A percentile compares a stretch with the other conserved stretches of the same genome.
phyloP scores from a whole-genome alignment of 2,329 filamentous ascomycete genomes.

The Aspergillus sp. region DNA sequence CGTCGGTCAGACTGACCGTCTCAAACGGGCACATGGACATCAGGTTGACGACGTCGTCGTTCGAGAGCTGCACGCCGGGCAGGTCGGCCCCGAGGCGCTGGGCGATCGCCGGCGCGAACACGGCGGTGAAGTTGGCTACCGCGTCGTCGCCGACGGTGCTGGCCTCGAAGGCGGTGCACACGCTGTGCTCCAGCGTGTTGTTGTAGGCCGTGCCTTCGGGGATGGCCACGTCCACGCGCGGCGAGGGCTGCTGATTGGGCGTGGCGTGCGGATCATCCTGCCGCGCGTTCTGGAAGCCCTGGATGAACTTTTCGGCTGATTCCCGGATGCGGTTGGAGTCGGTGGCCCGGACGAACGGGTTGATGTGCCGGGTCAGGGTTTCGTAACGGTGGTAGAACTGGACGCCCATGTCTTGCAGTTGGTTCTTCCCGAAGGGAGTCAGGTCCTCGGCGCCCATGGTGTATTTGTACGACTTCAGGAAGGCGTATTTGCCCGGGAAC shows the following conservation, averaged over 20 bases:
- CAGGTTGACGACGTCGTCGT: conserved; percentile 63
- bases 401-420: conserved; percentile 72
- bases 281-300: conserved; percentile 67
- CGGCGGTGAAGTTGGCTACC: conserved; percentile 58
- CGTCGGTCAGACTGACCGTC: conserved; percentile 62
- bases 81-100: conserved; percentile 68
- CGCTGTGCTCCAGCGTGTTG: conserved; percentile 76
- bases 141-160: conserved; percentile 46
- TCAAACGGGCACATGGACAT: conserved; percentile 91
- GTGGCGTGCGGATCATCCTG: conserved; percentile 39
- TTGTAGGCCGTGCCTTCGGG: conserved; percentile 66
- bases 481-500: conserved; percentile 65
- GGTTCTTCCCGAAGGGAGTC: conserved; percentile 64
- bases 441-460: conserved; percentile 68
- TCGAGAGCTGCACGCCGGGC: conserved; percentile 63
- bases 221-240: conserved; percentile 65
- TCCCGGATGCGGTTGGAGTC: conserved; percentile 69
- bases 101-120: conserved; percentile 68
- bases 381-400: conserved; percentile 75
- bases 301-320: conserved; percentile 73
- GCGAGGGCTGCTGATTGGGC: conserved; percentile 48
- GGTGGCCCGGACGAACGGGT: conserved; percentile 71
- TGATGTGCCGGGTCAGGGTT: conserved; percentile 54
- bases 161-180: conserved; percentile 69
- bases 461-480: conserved; percentile 71